A percentile compares a stretch with the other conserved stretches of the same genome.
Evolutionary conservation across 2,329 filamentous ascomycete species (phyloP).

Genomic region (Coniochaeta prunicola): DNA sequence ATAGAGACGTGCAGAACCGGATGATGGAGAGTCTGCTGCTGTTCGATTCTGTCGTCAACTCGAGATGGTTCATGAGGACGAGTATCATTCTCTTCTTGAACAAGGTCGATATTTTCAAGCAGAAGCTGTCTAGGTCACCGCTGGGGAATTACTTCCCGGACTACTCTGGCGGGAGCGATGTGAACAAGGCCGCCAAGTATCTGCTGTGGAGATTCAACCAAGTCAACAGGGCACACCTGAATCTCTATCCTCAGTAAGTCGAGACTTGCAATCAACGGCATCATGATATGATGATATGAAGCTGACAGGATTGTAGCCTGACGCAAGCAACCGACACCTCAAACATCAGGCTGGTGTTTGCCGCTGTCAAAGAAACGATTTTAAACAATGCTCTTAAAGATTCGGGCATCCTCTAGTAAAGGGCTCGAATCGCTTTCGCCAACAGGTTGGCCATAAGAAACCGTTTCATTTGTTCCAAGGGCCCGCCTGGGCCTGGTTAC

Average conservation of each 20-base stretch:
- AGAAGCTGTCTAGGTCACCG: slow-evolving; percentile 84
- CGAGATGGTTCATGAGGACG: slow-evolving; percentile 97
- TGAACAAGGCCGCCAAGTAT: slow-evolving; percentile 97
- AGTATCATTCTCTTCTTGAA: slow-evolving; percentile 98
- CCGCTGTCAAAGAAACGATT: slow-evolving; percentile 97
- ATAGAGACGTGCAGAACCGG: slow-evolving; percentile 60
- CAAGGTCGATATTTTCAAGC: slow-evolving; percentile 97
- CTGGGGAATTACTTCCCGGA: slow-evolving; percentile 95
- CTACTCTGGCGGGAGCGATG: slow-evolving; percentile 94
- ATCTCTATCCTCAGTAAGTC: slow-evolving; percentile 93
- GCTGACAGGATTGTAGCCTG: slow-evolving; percentile 50
- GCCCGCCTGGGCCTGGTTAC: neutral
- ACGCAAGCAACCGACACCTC: slow-evolving; percentile 99
- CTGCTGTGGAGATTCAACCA: slow-evolving; percentile 98
- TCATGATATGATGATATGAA: neutral
- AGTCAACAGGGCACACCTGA: slow-evolving; percentile 91
- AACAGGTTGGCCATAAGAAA: neutral
- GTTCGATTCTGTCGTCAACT: slow-evolving; percentile 98
- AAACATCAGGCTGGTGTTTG: slow-evolving; percentile 95
- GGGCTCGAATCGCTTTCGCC: neutral
- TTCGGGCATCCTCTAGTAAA: slow-evolving; percentile 77
- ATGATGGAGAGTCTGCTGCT: slow-evolving; percentile 98
- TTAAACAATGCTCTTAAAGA: slow-evolving; percentile 97
- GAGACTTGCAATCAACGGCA: neutral
- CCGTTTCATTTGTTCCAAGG: neutral